Conservation (phyloP, 2,329 filamentous ascomycete species). For the Gremmenia infestans region DNA sequence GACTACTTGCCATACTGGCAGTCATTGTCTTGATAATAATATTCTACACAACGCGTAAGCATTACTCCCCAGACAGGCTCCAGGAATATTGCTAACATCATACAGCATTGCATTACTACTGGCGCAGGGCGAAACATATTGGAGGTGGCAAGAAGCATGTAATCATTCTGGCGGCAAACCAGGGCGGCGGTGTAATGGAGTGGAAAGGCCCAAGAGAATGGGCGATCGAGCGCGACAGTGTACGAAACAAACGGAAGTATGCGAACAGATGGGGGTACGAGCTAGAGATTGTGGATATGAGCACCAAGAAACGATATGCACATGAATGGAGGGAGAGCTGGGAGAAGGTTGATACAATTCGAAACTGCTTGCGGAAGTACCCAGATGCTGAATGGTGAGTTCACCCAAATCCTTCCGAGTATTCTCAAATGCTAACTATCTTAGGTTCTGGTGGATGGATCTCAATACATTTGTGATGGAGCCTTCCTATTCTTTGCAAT, state of each 20-base stretch:
- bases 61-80: neutral
- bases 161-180: conserved; percentile 86
- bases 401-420: neutral
- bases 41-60: conserved; percentile 72
- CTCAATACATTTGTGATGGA: conserved; percentile 99
- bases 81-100: conserved; percentile 10
- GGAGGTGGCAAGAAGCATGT: conserved; percentile 90
- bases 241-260: conserved; percentile 92
- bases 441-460: conserved; percentile 99
- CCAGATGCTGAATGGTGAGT: conserved; percentile 91
- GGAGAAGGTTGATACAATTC: conserved; percentile 96
- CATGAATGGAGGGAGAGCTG: conserved; percentile 99
- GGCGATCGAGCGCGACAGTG: conserved; percentile 95
- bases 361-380: conserved; percentile 85
- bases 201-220: conserved; percentile 97
- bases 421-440: conserved; percentile 27
- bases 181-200: conserved; percentile 96
- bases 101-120: conserved; percentile 45
- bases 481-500: conserved; percentile 80
- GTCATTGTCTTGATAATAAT: conserved; percentile 58
- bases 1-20: conserved; percentile 53
- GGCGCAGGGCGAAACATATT: conserved; percentile 66
- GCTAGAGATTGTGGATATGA: conserved; percentile 95
- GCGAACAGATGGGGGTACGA: conserved; percentile 87
- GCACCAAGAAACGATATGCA: conserved; percentile 95